A percentile compares a stretch with the other conserved stretches of the same genome.
Conservation (phyloP, 768 basidiomycete genomes). For the Boletus edulis region DNA sequence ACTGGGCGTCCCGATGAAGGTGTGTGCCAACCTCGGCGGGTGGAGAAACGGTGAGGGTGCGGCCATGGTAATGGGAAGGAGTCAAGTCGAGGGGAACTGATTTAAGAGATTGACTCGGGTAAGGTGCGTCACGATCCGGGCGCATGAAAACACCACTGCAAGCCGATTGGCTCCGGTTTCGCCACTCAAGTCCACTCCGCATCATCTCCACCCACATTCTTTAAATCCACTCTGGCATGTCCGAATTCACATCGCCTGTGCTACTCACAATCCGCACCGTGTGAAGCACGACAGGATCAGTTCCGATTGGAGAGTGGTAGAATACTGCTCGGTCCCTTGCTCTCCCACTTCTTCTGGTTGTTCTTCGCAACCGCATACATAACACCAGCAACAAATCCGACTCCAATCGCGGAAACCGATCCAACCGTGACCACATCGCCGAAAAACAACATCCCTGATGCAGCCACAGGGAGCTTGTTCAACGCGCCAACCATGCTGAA, state of each 20-base stretch:
- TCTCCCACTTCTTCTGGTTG: constrained; percentile 81
- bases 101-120: constrained; percentile 5
- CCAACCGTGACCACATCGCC: constrained; percentile 86
- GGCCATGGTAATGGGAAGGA: constrained; percentile 25
- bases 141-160: too few species aligned
- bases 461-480: constrained; percentile 97
- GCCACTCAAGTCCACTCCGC: too few species aligned
- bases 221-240: background rate
- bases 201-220: too few species aligned
- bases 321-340: constrained; percentile 52
- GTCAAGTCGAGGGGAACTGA: constrained; percentile 14
- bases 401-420: constrained; percentile 81
- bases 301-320: constrained; percentile 64
- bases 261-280: background rate
- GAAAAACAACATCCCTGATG: constrained; percentile 98
- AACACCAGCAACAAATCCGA: constrained; percentile 90
- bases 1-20: constrained; percentile 72
- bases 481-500: constrained; percentile 92
- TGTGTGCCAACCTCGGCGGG: constrained; percentile 69
- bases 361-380: constrained; percentile 94
- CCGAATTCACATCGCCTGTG: constrained; percentile 1
- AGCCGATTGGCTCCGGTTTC: too few species aligned
- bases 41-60: constrained; percentile 45
- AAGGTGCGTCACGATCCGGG: too few species aligned
- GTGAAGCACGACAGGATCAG: constrained; percentile 21